Conservation (phyloP, 2,329 filamentous ascomycete species). For the Diaporthe longicolla region DNA sequence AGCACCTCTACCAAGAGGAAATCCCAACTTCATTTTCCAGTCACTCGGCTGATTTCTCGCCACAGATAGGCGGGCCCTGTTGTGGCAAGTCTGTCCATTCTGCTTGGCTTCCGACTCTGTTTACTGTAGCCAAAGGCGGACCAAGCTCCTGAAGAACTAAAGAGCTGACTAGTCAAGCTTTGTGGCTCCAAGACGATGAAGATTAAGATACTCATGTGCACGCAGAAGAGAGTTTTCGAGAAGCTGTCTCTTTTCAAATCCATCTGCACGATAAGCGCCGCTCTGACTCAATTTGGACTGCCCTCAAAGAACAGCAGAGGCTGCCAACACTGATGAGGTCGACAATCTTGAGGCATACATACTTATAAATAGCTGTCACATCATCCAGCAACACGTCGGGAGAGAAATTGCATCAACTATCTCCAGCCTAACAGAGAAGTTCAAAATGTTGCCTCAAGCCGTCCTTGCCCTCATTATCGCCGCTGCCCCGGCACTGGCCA, state of each 20-base stretch:
- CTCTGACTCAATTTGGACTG: not conserved
- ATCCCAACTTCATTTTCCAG: not conserved
- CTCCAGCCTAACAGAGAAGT: not conserved
- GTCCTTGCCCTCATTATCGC: slow-evolving; percentile 25
- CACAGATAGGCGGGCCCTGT: not conserved
- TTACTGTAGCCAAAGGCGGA: rapidly evolving
- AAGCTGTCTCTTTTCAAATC: not conserved
- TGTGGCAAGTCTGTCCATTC: too few relatives aligned
- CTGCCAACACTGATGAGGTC: not conserved
- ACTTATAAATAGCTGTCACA: not conserved
- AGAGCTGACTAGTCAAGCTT: slow-evolving; percentile 16
- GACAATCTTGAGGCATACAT: not conserved
- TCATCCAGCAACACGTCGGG: not conserved
- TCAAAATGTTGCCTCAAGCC: slow-evolving; percentile 15
- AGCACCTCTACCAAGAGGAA: rapidly evolving
- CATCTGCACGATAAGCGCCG: not conserved
- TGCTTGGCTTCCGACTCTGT: not conserved
- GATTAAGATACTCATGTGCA: not conserved
- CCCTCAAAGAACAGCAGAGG: not conserved
- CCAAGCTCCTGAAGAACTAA: not conserved
- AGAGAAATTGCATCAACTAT: not conserved
- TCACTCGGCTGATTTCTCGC: not conserved
- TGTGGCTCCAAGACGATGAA: not conserved
- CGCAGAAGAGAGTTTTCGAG: slow-evolving; percentile 3
- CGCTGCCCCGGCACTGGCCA: slow-evolving; percentile 36